Evolutionary conservation across 2,329 filamentous ascomycete species (phyloP).

Genomic region (Alternaria gansuensis): DNA sequence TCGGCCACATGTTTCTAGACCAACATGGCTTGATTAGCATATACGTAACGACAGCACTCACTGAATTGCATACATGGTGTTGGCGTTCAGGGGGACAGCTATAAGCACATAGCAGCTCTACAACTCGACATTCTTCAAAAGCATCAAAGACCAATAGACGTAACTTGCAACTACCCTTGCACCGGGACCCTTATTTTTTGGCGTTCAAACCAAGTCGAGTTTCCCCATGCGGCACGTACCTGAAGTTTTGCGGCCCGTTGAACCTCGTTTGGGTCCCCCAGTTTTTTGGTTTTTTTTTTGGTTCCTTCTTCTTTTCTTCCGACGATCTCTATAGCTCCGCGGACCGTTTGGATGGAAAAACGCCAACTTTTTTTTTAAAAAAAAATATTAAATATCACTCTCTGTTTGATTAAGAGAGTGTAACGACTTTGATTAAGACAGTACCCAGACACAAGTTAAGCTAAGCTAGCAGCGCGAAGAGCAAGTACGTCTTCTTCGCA

Average conservation of each 20-base stretch:
- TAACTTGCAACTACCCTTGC: neutral
- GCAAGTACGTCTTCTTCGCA: slow-evolving; percentile 80
- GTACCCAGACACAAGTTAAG: slow-evolving; percentile 12
- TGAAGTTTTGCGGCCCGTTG: neutral
- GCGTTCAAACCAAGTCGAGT: slow-evolving; percentile 3
- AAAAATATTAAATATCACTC: no score
- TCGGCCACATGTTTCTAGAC: neutral
- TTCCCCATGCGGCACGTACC: neutral
- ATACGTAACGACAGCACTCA: neutral
- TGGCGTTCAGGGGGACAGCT: no score
- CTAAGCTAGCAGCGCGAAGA: slow-evolving; percentile 76
- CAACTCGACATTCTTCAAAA: neutral
- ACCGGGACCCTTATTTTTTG: neutral
- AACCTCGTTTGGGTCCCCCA: neutral
- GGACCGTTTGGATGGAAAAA: neutral
- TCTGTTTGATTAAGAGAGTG: no score
- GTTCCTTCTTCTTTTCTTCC: neutral
- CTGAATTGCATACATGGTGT: neutral
- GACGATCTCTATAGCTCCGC: neutral
- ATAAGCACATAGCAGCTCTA: no score
- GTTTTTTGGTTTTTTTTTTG: neutral
- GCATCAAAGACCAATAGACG: no score
- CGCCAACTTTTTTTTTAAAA: neutral
- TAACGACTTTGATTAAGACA: neutral
- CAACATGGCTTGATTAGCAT: neutral